Base-by-base conservation (phyloP, 305 asterid genomes). In the Lippia alba region DNA sequence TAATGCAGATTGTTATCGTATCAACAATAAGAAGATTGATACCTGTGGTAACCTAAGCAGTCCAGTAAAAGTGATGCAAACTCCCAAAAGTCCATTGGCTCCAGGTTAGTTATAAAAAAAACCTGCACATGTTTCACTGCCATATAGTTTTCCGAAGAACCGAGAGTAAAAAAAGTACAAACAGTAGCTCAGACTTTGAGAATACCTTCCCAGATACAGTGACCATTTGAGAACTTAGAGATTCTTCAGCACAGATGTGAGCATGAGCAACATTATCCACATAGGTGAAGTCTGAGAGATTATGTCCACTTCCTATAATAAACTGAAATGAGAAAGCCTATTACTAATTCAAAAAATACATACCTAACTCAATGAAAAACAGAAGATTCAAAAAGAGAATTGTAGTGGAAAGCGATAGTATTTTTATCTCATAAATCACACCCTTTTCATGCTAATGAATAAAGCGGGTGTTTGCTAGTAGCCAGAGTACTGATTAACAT, bases 251-350 rank as follows among this genome's bases (percentile, higher is more conserved):
- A 71, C 97, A 90, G 74, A 84, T 80, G 80, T 82, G 92, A 67
- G 97, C 98, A 90, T 90, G 87, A 75, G 92, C 96, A 76, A 92
- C 91, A 79, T 92, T 92, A 69, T 88, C 98, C 75, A 92, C 94
- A 79, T 84, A 92, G 66, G 97, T 90, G 82, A 88, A 90, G 80
- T 92, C 98, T 16, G 85, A 76, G 71, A 74, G 59, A 74, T 75
- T 85, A 73, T 79, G 72, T 71, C 88, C 91, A 80, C 89, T 84
- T 83, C 97, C 98, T 90, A 87, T 82, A 84, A 90, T 86, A 84
- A 86, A 90, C 98, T 92, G 98, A 87, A 86, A 92, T 90, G 98
- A 88, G 96, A 92, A 84, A 81, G 81, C 69, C 86, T 83, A 88
- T 90, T 82, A 90, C 96, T 86, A 84, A 89, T 81, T 86, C 87